Percentiles rank a stretch among this genome's conserved stretches.
Evolutionary conservation across 2,329 filamentous ascomycete genomes (phyloP).

Genomic region (Talaromyces sp.): DNA sequence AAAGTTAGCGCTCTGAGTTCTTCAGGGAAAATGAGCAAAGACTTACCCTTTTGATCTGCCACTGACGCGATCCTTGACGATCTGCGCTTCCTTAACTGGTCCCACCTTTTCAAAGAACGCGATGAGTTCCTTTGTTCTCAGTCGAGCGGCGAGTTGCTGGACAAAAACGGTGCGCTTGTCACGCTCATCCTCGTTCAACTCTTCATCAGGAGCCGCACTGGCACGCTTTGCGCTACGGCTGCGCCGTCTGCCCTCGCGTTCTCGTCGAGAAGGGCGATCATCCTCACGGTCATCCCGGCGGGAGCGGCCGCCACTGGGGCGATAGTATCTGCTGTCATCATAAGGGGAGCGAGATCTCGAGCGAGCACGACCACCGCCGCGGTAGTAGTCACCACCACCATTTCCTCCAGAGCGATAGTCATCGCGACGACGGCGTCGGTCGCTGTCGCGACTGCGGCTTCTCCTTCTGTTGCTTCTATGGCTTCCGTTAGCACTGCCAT

Average conservation of each 20-base stretch:
- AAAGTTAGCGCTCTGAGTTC: constrained; percentile 3
- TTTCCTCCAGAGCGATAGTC: constrained; percentile 54
- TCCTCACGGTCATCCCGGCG: constrained; percentile 46
- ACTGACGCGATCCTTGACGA: constrained; percentile 95
- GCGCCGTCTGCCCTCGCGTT: constrained; percentile 41
- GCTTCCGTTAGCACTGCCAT: constrained; percentile 63
- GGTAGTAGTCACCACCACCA: constrained; percentile 63
- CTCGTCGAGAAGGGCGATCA: constrained; percentile 48
- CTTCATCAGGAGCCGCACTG: constrained; percentile 56
- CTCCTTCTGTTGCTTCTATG: constrained; percentile 78
- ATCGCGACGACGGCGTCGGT: constrained; percentile 63
- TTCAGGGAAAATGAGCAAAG: neutral
- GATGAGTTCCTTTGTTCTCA: constrained; percentile 87
- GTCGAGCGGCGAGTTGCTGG: constrained; percentile 90
- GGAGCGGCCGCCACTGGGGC: constrained; percentile 43
- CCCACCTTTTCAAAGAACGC: constrained; percentile 94
- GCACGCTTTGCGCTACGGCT: constrained; percentile 38
- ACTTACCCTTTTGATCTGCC: constrained; percentile 93
- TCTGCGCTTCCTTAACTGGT: constrained; percentile 93
- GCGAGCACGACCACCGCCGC: constrained; percentile 58
- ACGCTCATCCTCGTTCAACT: constrained; percentile 88
- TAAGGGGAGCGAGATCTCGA: constrained; percentile 69
- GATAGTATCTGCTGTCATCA: constrained; percentile 51
- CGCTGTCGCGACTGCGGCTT: constrained; percentile 73
- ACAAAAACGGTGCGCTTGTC: constrained; percentile 97